Evolutionary conservation across 2,329 filamentous ascomycete species (phyloP).

Genomic region (Aspergillus pseudoglaucus): DNA sequence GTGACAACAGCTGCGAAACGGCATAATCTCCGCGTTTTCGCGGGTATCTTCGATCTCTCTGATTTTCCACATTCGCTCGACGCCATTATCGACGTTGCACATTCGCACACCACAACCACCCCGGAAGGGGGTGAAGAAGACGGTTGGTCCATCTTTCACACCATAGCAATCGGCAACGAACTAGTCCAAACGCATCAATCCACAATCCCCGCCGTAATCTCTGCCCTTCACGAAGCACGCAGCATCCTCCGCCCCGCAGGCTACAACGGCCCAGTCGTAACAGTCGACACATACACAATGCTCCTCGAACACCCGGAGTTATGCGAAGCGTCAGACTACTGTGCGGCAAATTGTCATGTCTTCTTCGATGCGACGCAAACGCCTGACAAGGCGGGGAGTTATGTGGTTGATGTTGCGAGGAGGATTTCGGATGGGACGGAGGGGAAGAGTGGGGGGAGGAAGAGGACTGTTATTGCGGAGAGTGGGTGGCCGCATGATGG

Average conservation of each 20-base stretch:
- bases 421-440: slow-evolving; percentile 43
- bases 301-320: slow-evolving; percentile 61
- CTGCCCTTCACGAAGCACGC: slow-evolving; percentile 54
- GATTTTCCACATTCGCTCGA: slow-evolving; percentile 52
- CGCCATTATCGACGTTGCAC: slow-evolving; percentile 54
- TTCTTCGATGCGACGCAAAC: slow-evolving; percentile 67
- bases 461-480: slow-evolving; percentile 69
- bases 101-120: slow-evolving; percentile 5
- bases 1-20: slow-evolving; percentile 57
- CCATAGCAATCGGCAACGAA: slow-evolving; percentile 75
- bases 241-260: slow-evolving; percentile 53
- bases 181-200: slow-evolving; percentile 60
- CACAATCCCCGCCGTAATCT: slow-evolving; percentile 48
- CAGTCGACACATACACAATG: slow-evolving; percentile 71
- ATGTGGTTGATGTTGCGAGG: slow-evolving; percentile 53
- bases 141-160: slow-evolving; percentile 64
- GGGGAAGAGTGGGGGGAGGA: slow-evolving; percentile 25
- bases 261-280: slow-evolving; percentile 67
- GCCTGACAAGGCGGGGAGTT: slow-evolving; percentile 59
- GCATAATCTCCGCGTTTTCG: slow-evolving; percentile 64
- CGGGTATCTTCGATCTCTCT: slow-evolving; percentile 63
- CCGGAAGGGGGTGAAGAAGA: slow-evolving; percentile 18
- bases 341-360: slow-evolving; percentile 73
- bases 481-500: slow-evolving; percentile 77
- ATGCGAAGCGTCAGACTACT: slow-evolving; percentile 69